Conservation (phyloP, 1,284 basidiomycete species). For the Trametes versicolor region DNA sequence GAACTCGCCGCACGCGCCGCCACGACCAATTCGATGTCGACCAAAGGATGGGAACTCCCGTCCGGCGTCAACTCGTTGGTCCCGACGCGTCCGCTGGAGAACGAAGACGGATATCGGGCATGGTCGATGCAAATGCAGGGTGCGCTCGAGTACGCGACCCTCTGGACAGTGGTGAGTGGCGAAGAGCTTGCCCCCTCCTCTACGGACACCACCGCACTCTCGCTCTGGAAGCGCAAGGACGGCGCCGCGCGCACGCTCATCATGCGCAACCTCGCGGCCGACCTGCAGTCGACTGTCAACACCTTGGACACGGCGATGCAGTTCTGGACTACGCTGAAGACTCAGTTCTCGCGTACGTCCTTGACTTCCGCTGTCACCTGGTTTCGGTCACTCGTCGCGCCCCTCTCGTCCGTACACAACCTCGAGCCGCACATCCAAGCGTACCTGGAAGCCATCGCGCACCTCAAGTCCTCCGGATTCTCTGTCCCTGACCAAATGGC, state of each 20-base stretch:
- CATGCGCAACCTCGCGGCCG: background rate
- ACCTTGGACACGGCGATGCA: background rate
- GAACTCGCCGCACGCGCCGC: background rate
- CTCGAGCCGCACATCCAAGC: conserved; percentile 12
- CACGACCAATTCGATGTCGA: background rate
- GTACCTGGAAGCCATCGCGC: conserved; percentile 9
- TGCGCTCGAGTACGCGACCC: conserved; percentile 18
- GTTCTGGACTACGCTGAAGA: conserved; percentile 13
- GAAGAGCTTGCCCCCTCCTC: background rate
- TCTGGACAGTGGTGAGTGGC: conserved; percentile 20
- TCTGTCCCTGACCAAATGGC: conserved; percentile 3
- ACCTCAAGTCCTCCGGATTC: conserved; percentile 5
- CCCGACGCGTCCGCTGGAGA: conserved; percentile 7
- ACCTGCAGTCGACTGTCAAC: background rate
- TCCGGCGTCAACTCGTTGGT: conserved; percentile 10
- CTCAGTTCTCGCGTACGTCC: conserved; percentile 18
- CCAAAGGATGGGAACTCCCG: conserved; percentile 14
- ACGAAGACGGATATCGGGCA: conserved; percentile 10
- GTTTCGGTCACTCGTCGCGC: conserved; percentile 12
- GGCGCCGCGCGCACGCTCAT: conserved; percentile 11
- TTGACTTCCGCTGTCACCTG: conserved; percentile 10
- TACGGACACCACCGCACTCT: background rate
- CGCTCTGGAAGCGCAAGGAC: conserved; percentile 15
- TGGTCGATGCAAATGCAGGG: conserved; percentile 12
- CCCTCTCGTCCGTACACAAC: conserved; percentile 11